Base-by-base conservation (phyloP, 1,139 yeast genomes). In the Wickerhamomyces sp. region DNA sequence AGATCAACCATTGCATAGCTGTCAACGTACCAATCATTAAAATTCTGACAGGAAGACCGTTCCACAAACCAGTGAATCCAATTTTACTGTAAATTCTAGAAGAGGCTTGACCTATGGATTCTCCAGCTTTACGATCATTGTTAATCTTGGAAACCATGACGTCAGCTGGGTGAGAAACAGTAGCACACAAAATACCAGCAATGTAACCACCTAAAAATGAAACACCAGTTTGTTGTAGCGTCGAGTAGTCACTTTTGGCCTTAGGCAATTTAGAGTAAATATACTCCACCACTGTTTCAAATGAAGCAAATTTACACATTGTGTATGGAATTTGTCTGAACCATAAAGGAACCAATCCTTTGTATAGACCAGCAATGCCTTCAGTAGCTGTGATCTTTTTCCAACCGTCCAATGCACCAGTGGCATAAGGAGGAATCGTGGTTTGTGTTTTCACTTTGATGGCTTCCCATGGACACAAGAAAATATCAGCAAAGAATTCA, bases 1-100 rank as follows among this genome's bases (percentile, higher is more conserved):
- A 89, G 45, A 89, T 73, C 58, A 89, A 74, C 96, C 96, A 89
- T 70, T 89, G 97, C 73, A 84, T 76, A 45, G 96, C 96, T 30
- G 97, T 89, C 63, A 89, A 75, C 23, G 97, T 88, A 69, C 96
- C 96, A 60, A 89, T 77, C 97, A 89, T 89, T 44, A 87, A 76
- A 51, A 89, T 88, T 75, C 97, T 84, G 44, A 88, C 91, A 19
- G 89, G 85, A 47, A 89, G 75, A 37, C 97, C 97, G 58, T 85
- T 85, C 97, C 96, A 89, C 45, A 89, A 71, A 21, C 97, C 97
- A 24, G 59, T 66, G 58, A 89, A 89, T 6, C 97, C 97, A 54
- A 89, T 88, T 54, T 75, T 72, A 36, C 65, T 60, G 60, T 88
- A 89, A 54, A 89, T 87, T 54, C 91, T 75, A 45, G 66, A 55